Percentiles rank a stretch among this genome's conserved stretches.
phyloP scores from a whole-genome alignment of 31 red algal genomes.

The Endocladia muricata region DNA sequence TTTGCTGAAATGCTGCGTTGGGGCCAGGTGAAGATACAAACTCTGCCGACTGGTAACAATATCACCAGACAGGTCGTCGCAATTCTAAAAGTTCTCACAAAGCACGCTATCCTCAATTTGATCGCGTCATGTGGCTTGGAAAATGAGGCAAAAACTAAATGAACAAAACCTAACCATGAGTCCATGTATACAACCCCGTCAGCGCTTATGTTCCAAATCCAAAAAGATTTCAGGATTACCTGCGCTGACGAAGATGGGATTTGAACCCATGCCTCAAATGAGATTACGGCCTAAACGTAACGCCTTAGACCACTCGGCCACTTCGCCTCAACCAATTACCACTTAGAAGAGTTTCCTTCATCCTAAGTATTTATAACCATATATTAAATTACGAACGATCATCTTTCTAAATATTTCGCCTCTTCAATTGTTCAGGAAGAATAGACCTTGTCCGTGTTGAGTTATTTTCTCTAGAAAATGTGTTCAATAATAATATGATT shows the following conservation, averaged over 20 bases:
- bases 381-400: too few relatives aligned
- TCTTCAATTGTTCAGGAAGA: too few relatives aligned
- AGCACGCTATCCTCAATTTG: neutral
- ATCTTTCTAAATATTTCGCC: too few relatives aligned
- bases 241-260: conserved; percentile 3
- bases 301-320: conserved; percentile 31
- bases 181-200: neutral
- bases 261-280: conserved; percentile 13
- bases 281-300: conserved; percentile 24
- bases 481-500: too few relatives aligned
- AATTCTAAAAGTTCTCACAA: neutral
- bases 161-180: neutral
- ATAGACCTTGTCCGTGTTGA: too few relatives aligned
- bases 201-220: neutral
- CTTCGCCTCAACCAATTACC: too few relatives aligned
- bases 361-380: too few relatives aligned
- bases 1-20: neutral
- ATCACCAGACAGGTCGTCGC: neutral
- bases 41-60: neutral
- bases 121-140: neutral
- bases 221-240: neutral
- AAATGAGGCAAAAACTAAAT: neutral
- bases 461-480: too few relatives aligned
- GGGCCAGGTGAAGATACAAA: neutral
- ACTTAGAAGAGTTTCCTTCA: too few relatives aligned